phyloP scores from a whole-genome alignment of 2,329 filamentous ascomycete genomes.

The Penicillium sp. region DNA sequence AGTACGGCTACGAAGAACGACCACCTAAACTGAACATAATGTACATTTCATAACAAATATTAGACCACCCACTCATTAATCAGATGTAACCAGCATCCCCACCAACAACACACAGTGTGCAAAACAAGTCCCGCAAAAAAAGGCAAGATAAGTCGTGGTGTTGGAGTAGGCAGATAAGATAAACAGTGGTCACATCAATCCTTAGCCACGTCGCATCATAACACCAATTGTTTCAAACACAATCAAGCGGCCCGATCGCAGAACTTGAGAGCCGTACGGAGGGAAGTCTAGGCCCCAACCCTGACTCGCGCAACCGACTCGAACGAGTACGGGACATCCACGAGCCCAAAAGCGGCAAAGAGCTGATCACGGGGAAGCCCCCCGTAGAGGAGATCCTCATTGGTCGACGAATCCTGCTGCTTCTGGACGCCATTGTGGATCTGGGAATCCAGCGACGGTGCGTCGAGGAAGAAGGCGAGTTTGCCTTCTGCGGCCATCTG shows the following conservation, averaged over 20 bases:
- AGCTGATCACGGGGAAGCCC: conserved; percentile 34
- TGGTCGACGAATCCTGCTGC: conserved; percentile 25
- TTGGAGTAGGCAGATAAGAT: too few species aligned
- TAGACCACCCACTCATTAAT: background rate
- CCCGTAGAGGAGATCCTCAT: conserved; percentile 51
- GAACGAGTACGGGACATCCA: conserved; percentile 30
- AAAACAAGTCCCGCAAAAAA: background rate
- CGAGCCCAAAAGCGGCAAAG: conserved; percentile 39
- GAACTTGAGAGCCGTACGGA: too few species aligned
- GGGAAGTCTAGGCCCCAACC: conserved; percentile 19
- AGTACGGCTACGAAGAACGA: background rate
- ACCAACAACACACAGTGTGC: background rate
- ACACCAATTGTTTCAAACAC: background rate
- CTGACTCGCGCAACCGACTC: conserved; percentile 35
- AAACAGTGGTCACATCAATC: background rate
- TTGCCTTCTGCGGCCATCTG: conserved; percentile 40
- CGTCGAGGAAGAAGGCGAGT: conserved; percentile 43
- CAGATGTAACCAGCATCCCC: background rate
- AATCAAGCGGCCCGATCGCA: too few species aligned
- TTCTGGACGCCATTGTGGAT: conserved; percentile 35
- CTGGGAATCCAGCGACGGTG: conserved; percentile 45
- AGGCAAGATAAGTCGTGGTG: background rate
- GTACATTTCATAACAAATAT: background rate
- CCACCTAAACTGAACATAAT: background rate
- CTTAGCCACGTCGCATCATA: background rate